Evolutionary conservation across 805 yeast genomes (phyloP).

Genomic region (Priceomyces melissophilus): DNA sequence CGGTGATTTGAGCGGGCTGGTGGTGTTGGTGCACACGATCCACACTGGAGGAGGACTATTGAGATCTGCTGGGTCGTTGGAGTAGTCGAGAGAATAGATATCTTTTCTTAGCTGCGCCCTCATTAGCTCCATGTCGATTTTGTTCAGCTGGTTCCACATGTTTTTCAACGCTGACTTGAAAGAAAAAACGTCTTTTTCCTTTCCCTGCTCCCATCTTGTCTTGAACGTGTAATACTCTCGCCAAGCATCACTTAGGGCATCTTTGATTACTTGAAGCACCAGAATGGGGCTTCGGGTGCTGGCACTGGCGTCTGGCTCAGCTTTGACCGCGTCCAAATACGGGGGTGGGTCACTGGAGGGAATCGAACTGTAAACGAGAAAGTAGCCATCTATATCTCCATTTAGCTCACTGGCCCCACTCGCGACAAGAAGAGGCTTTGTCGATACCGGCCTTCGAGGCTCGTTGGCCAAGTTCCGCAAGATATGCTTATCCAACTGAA

Average conservation of each 20-base stretch:
- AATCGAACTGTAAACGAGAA: conserved; percentile 64
- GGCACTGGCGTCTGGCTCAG: background rate
- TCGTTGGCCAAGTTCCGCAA: conserved; percentile 60
- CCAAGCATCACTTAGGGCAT: conserved; percentile 71
- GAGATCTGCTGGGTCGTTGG: conserved; percentile 33
- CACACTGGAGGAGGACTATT: conserved; percentile 59
- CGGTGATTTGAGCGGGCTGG: conserved; percentile 59
- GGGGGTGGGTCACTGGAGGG: conserved; percentile 63
- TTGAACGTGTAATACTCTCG: conserved; percentile 56
- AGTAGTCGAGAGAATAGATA: conserved; percentile 18
- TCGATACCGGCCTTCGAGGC: conserved; percentile 58
- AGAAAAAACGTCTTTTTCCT: conserved; percentile 66
- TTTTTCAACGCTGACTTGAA: conserved; percentile 54
- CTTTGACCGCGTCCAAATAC: conserved; percentile 36
- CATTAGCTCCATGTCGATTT: conserved; percentile 14
- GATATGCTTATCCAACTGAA: conserved; percentile 56
- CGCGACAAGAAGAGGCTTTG: conserved; percentile 68
- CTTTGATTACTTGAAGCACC: conserved; percentile 38
- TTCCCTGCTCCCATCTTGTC: conserved; percentile 56
- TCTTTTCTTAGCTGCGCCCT: conserved; percentile 24
- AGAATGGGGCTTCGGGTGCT: conserved; percentile 4
- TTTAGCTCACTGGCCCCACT: conserved; percentile 77
- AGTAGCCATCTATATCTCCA: conserved; percentile 72
- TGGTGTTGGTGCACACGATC: conserved; percentile 61
- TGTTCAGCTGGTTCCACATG: conserved; percentile 49